A percentile compares a stretch with the other conserved stretches of the same genome.
Evolutionary conservation across 2,329 filamentous ascomycete species (phyloP).

Genomic region (Colletotrichum musicola): DNA sequence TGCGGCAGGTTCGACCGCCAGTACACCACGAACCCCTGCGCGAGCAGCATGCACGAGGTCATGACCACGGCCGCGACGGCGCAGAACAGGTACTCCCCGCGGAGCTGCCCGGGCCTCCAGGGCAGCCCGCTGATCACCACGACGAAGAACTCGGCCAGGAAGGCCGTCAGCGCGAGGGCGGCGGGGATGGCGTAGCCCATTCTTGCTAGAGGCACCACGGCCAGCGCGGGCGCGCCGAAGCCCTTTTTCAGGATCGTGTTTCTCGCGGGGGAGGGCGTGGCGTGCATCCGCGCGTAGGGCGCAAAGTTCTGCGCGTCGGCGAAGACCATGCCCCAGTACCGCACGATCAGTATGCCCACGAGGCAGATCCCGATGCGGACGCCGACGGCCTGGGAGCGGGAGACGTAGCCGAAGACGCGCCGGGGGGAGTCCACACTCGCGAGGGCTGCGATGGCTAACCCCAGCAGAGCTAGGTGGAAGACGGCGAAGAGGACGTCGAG

Average conservation of each 20-base stretch:
- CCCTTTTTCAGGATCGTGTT: conserved; percentile 40
- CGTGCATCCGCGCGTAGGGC: conserved; percentile 40
- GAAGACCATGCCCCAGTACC: conserved; percentile 42
- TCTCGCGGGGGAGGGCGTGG: conserved; percentile 33
- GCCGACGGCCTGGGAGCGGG: conserved; percentile 29
- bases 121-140: conserved; percentile 42
- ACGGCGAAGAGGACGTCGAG: conserved; percentile 38
- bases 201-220: conserved; percentile 39
- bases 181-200: conserved; percentile 40
- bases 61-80: conserved; percentile 33
- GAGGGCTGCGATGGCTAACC: conserved; percentile 40
- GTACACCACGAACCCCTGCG: conserved; percentile 37
- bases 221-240: conserved; percentile 39
- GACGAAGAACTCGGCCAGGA: conserved; percentile 43
- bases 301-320: conserved; percentile 43
- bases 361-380: conserved; percentile 41
- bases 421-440: conserved; percentile 40
- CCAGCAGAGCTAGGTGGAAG: conserved; percentile 42
- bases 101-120: conserved; percentile 43
- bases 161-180: conserved; percentile 38
- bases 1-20: conserved; percentile 42
- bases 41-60: conserved; percentile 38
- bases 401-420: conserved; percentile 37
- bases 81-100: conserved; percentile 43
- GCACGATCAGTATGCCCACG: conserved; percentile 39